Conservation (phyloP, 148 eudicot species). For the Rhododendron henanense region DNA sequence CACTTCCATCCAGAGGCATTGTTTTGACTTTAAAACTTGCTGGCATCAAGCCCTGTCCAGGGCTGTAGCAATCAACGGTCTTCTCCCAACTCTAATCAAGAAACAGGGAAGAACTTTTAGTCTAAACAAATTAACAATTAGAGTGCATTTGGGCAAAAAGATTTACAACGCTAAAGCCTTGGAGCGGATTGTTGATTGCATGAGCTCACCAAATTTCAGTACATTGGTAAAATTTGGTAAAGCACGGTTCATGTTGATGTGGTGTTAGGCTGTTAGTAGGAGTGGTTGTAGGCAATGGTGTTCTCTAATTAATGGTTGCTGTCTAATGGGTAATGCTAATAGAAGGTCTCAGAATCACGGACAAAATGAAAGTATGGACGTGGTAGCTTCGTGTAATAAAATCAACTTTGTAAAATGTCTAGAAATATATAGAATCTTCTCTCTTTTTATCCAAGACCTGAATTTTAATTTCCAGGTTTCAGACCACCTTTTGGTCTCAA, state of each 20-base stretch:
- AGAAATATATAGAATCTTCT: neutral
- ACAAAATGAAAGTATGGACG: neutral
- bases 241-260: neutral
- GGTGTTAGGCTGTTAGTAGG: neutral
- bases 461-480: neutral
- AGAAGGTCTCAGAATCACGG: neutral
- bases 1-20: constrained; percentile 54
- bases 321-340: no score
- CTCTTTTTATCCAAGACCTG: neutral
- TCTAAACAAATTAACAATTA: neutral
- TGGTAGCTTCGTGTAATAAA: neutral
- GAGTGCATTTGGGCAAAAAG: neutral
- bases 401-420: neutral
- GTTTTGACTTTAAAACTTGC: constrained; percentile 83
- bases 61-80: constrained; percentile 86
- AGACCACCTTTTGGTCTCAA: neutral
- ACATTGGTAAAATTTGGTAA: neutral
- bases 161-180: neutral
- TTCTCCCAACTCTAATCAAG: constrained; percentile 81
- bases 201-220: neutral
- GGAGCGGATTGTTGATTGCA: neutral
- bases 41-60: constrained; percentile 94
- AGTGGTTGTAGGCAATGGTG: no score
- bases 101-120: constrained; percentile 5
- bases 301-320: no score